Conservation (phyloP, 2,329 filamentous ascomycete genomes). For the Arthrinium phaeospermum region DNA sequence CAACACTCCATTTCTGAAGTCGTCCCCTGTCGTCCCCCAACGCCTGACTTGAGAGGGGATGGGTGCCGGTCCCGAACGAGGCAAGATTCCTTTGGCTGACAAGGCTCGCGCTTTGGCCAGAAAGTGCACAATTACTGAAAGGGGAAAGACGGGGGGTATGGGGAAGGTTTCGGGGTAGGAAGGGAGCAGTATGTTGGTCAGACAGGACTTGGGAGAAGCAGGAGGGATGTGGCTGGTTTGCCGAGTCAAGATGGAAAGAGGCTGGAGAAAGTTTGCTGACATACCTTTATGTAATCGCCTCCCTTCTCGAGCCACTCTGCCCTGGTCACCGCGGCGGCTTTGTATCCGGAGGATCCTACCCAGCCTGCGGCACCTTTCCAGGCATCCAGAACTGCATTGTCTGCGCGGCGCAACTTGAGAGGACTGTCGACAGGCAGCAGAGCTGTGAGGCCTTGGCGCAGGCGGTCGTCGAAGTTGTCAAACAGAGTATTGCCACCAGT, state of each 20-base stretch:
- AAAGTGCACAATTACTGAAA: background rate
- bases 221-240: background rate
- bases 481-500: slow-evolving; percentile 94
- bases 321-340: slow-evolving; percentile 70
- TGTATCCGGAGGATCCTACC: slow-evolving; percentile 68
- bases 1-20: background rate
- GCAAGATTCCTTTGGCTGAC: background rate
- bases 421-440: slow-evolving; percentile 72
- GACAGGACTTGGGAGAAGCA: background rate
- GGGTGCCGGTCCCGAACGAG: background rate
- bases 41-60: background rate
- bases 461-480: slow-evolving; percentile 81
- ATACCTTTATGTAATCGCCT: slow-evolving; percentile 87
- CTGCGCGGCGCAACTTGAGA: slow-evolving; percentile 74
- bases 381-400: slow-evolving; percentile 81
- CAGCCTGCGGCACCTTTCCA: slow-evolving; percentile 93
- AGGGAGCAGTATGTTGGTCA: background rate
- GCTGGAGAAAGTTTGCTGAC: slow-evolving; percentile 33
- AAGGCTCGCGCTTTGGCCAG: background rate
- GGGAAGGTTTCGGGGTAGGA: background rate
- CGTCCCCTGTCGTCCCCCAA: background rate
- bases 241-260: slow-evolving; percentile 17
- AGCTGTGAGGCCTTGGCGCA: slow-evolving; percentile 73
- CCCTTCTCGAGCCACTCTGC: slow-evolving; percentile 94
- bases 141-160: background rate